Conservation (phyloP, 148 eudicot genomes). For the Limonium bicolor region DNA sequence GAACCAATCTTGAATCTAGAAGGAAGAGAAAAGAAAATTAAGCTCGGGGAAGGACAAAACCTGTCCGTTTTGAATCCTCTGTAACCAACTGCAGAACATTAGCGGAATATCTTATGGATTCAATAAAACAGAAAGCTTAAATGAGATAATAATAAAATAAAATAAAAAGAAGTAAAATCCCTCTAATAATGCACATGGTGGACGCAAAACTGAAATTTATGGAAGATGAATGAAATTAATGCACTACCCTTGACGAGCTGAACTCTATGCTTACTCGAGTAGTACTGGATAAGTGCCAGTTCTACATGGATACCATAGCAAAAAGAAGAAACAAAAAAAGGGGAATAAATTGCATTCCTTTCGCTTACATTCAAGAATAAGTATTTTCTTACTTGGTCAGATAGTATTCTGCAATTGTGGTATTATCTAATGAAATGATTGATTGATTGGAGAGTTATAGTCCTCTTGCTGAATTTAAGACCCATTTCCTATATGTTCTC, state of each 20-base stretch:
- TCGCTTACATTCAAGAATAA: not conserved
- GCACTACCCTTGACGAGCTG: constrained; percentile 76
- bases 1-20: no score
- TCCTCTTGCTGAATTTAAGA: no score
- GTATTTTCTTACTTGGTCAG: not conserved
- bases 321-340: no score
- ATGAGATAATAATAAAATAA: no score
- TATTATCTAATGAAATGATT: no score
- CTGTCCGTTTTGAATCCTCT: constrained; percentile 68
- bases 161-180: no score
- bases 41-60: constrained; percentile 11
- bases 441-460: no score
- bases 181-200: no score
- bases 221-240: not conserved
- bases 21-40: not conserved
- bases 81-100: constrained; percentile 95
- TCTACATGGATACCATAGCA: constrained; percentile 21
- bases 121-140: no score
- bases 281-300: constrained; percentile 42
- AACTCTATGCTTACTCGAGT: constrained; percentile 44
- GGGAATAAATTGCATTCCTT: not conserved
- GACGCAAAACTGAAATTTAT: not conserved
- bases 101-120: no score
- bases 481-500: no score
- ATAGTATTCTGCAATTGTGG: no score